phyloP scores from a whole-genome alignment of 306 rosid genomes.

The Pyrus communis region DNA sequence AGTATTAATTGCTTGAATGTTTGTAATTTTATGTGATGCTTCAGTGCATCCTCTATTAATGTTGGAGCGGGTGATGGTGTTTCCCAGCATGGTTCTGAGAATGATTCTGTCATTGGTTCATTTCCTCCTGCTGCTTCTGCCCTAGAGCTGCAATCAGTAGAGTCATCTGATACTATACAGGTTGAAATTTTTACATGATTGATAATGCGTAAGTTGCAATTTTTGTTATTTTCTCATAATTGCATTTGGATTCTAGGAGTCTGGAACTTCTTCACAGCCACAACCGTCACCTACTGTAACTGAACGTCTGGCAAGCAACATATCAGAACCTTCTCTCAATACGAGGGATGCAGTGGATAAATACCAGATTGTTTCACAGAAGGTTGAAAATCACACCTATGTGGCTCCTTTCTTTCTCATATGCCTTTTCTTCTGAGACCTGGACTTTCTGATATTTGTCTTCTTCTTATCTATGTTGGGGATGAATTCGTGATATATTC shows the following conservation, averaged over 20 bases:
- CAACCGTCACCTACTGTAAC: constrained; percentile 48
- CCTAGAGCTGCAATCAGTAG: constrained; percentile 63
- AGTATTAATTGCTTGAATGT: constrained; percentile 9
- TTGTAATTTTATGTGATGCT: constrained; percentile 17
- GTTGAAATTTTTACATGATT: constrained; percentile 24
- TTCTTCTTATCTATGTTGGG: neutral
- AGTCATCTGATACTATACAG: constrained; percentile 49
- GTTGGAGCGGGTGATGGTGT: constrained; percentile 51
- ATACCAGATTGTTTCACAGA: constrained; percentile 78
- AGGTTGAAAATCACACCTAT: constrained; percentile 39
- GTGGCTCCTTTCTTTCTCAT: constrained; percentile 4
- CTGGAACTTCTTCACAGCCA: constrained; percentile 68
- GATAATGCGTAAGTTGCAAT: neutral
- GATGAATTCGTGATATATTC: neutral
- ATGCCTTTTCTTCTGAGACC: neutral
- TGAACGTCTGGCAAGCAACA: constrained; percentile 68
- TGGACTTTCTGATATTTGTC: neutral
- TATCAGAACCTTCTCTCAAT: constrained; percentile 69
- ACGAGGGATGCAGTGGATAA: constrained; percentile 94
- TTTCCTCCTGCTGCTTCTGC: constrained; percentile 63
- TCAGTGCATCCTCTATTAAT: constrained; percentile 59
- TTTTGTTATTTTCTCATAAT: constrained; percentile 21
- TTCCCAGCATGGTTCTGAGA: constrained; percentile 63
- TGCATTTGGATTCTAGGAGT: constrained; percentile 48
- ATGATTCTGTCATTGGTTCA: constrained; percentile 59